Percentiles rank a stretch among this genome's conserved stretches.
Evolutionary conservation across 2,329 filamentous ascomycete species (phyloP).

Genomic region (Aspergillus niger): DNA sequence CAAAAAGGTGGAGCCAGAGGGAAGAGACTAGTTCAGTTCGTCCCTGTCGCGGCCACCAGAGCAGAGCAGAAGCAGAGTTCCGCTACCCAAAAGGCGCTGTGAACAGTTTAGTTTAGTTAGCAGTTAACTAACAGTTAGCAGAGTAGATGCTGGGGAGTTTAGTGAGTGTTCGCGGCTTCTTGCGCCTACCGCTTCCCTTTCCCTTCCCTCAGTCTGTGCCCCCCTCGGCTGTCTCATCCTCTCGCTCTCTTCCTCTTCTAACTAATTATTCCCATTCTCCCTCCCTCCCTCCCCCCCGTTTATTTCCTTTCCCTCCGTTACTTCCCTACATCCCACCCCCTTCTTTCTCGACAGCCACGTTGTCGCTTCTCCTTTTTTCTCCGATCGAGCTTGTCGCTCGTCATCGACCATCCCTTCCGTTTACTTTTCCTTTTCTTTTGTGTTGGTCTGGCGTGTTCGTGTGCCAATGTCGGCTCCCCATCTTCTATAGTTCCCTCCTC

Average conservation of each 20-base stretch:
- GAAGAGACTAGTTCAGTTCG: not conserved
- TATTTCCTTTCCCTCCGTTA: conserved; percentile 18
- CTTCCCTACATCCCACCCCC: conserved; percentile 14
- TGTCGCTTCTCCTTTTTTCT: conserved; percentile 15
- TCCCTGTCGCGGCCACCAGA: not conserved
- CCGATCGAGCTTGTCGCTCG: conserved; percentile 25
- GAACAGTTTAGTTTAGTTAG: too few species aligned
- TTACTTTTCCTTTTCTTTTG: conserved; percentile 26
- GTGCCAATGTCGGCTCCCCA: conserved; percentile 22
- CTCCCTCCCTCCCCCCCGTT: conserved; percentile 17
- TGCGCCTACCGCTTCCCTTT: conserved; percentile 12
- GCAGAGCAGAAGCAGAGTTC: too few species aligned
- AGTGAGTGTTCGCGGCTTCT: not conserved
- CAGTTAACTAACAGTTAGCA: too few species aligned
- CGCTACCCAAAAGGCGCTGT: too few species aligned
- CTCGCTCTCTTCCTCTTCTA: conserved; percentile 16
- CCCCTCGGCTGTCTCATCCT: conserved; percentile 16
- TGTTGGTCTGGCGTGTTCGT: conserved; percentile 32
- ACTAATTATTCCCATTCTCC: conserved; percentile 12
- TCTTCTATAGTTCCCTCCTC: conserved; percentile 17
- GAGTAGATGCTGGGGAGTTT: too few species aligned
- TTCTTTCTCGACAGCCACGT: conserved; percentile 6
- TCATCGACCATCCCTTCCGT: conserved; percentile 22
- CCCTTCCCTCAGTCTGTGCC: too few species aligned
- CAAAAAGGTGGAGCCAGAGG: not conserved